A percentile compares a stretch with the other conserved stretches of the same genome.
Conservation (phyloP, 73 alveolate species). For the Paraurostyla sp. region DNA sequence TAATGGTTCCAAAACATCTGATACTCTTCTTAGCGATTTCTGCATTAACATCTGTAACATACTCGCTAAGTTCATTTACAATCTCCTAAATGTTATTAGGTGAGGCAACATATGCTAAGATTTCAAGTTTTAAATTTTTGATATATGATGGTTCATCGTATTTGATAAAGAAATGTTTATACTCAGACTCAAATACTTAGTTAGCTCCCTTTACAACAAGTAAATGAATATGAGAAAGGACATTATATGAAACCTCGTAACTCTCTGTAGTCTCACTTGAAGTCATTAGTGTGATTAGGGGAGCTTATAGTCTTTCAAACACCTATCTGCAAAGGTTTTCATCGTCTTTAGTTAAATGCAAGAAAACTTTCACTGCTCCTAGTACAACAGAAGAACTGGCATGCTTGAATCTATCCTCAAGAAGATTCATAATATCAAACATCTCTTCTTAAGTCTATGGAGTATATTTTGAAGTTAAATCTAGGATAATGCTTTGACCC, state of each 20-base stretch:
- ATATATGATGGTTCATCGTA: constrained; percentile 97
- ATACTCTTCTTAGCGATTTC: constrained; percentile 90
- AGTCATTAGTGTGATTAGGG: constrained; percentile 95
- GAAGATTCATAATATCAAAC: constrained; percentile 97
- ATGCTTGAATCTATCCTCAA: constrained; percentile 97
- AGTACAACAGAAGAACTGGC: constrained; percentile 95
- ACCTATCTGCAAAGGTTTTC: constrained; percentile 91
- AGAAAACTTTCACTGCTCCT: constrained; percentile 97
- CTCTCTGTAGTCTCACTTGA: constrained; percentile 94
- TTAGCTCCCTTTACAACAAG: constrained; percentile 90
- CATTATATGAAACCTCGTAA: constrained; percentile 93
- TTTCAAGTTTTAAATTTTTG: constrained; percentile 93
- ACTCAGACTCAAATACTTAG: constrained; percentile 89
- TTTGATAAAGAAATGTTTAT: constrained; percentile 96
- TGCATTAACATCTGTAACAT: constrained; percentile 93
- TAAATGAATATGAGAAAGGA: constrained; percentile 94
- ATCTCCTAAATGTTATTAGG: constrained; percentile 83
- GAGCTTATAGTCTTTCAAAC: constrained; percentile 93
- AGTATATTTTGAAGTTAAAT: constrained; percentile 88
- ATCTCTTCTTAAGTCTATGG: constrained; percentile 96
- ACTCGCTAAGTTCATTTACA: constrained; percentile 88
- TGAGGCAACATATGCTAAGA: constrained; percentile 75
- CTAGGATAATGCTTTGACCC: constrained; percentile 95
- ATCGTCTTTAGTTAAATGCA: constrained; percentile 94
- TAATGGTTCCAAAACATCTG: constrained; percentile 84